Percentiles rank a stretch among this genome's conserved stretches.
phyloP scores from a whole-genome alignment of 2,329 filamentous ascomycete species.

The Xylariaceae sp. region DNA sequence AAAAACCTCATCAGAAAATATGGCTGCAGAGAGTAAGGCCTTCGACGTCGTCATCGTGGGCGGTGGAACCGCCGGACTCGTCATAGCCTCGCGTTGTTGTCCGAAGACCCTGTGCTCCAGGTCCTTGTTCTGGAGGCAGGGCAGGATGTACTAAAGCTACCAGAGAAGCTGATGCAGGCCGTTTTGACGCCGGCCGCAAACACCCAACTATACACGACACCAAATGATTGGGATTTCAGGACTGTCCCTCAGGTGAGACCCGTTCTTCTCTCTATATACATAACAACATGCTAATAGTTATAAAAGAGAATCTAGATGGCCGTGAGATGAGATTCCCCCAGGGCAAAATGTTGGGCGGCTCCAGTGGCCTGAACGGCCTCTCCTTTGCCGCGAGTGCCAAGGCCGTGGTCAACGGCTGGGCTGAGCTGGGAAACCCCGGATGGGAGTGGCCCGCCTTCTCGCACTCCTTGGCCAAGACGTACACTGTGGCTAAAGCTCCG shows the following conservation, averaged over 20 bases:
- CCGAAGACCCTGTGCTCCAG: conserved; percentile 2
- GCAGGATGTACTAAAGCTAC: conserved; percentile 11
- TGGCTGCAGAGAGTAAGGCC: not conserved
- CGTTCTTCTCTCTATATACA: no score
- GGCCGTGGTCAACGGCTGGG: conserved; percentile 17
- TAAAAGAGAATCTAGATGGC: conserved; percentile 4
- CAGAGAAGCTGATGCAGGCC: not conserved
- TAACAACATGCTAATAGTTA: not conserved
- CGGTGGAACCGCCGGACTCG: conserved; percentile 15
- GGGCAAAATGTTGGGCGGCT: conserved; percentile 20
- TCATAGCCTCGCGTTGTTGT: conserved; percentile 15
- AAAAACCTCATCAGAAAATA: no score
- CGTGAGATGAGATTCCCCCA: conserved; percentile 12
- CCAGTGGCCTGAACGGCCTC: conserved; percentile 19
- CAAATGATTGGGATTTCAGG: conserved; percentile 13
- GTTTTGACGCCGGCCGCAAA: no score
- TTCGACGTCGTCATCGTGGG: conserved; percentile 23
- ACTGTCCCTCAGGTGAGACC: conserved; percentile 17
- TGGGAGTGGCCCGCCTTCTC: conserved; percentile 24
- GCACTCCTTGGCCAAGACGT: conserved; percentile 9
- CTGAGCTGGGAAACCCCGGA: conserved; percentile 17
- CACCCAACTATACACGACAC: conserved; percentile 8
- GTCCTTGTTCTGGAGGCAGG: conserved; percentile 23
- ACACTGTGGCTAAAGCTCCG: not conserved
- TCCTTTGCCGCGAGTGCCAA: conserved; percentile 10